Percentiles rank a stretch among this genome's conserved stretches.
Evolutionary conservation across 768 basidiomycete genomes (phyloP).

Genomic region (Dendrothele bispora): DNA sequence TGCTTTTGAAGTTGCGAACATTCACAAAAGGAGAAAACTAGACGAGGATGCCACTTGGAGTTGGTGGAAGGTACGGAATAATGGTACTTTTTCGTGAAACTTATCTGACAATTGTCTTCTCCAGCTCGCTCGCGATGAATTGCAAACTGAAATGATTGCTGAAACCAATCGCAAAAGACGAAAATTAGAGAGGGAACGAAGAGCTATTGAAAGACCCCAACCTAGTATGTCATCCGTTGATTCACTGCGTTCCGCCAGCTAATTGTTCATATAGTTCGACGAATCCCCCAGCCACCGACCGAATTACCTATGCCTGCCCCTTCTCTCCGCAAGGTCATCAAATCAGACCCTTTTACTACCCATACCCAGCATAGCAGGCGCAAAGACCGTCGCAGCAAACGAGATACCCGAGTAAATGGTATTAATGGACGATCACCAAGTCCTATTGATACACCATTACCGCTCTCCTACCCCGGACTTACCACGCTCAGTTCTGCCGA

Average conservation of each 20-base stretch:
- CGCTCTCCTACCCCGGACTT: conserved; percentile 45
- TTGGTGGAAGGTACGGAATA: conserved; percentile 78
- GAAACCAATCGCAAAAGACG: conserved; percentile 87
- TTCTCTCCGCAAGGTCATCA: conserved; percentile 66
- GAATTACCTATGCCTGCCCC: conserved; percentile 52
- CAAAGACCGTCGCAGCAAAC: conserved; percentile 19
- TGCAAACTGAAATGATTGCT: conserved; percentile 87
- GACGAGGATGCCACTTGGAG: conserved; percentile 84
- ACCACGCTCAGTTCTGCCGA: conserved; percentile 47
- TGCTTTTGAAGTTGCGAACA: conserved; percentile 63
- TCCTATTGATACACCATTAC: conserved; percentile 22
- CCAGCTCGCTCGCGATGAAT: conserved; percentile 72
- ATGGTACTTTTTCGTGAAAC: neutral
- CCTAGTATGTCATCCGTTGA: conserved; percentile 50
- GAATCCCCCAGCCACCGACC: conserved; percentile 55
- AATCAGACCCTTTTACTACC: conserved; percentile 50
- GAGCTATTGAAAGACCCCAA: conserved; percentile 73
- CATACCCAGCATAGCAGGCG: conserved; percentile 10
- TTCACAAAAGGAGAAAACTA: conserved; percentile 58
- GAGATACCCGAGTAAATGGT: conserved; percentile 5
- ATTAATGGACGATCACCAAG: conserved; percentile 27
- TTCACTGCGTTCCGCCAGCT: neutral
- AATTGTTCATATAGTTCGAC: conserved; percentile 43
- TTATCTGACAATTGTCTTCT: conserved; percentile 8
- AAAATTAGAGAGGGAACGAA: conserved; percentile 81